phyloP scores from a whole-genome alignment of 441 rosid genomes.

The Manihot esculenta region DNA sequence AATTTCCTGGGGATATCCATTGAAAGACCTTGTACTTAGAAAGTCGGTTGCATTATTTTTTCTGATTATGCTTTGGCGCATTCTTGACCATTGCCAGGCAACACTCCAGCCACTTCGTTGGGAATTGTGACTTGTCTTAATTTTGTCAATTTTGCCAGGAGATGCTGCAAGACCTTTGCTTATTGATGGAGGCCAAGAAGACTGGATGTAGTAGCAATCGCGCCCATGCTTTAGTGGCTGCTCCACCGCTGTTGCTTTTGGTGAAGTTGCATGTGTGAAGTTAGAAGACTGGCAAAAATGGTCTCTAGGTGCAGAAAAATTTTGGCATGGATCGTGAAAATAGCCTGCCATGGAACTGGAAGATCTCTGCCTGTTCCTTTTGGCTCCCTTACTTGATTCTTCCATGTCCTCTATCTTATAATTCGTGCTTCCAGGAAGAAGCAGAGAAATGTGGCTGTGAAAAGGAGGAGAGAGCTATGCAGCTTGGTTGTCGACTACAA shows the following conservation, averaged over 20 bases:
- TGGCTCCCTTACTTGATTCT: background rate
- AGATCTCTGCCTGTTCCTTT: conserved; percentile 2
- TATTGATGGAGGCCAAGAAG: background rate
- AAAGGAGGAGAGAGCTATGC: background rate
- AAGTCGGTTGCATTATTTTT: background rate
- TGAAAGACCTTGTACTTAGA: background rate
- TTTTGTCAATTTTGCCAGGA: background rate
- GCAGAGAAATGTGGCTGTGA: background rate
- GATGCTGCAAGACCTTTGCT: background rate
- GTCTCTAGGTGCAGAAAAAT: background rate
- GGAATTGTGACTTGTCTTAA: background rate
- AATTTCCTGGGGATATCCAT: background rate
- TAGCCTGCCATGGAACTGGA: background rate
- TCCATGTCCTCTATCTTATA: background rate
- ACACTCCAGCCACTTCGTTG: background rate
- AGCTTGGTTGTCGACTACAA: background rate
- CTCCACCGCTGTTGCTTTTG: background rate
- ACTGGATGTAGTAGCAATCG: background rate
- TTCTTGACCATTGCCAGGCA: conserved; percentile 8
- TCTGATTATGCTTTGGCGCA: background rate
- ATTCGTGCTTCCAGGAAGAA: background rate
- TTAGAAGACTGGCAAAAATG: background rate
- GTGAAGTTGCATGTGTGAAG: background rate
- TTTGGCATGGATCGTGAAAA: background rate
- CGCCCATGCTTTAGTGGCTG: background rate